Percentiles rank a stretch among this genome's conserved stretches.
Evolutionary conservation across 306 rosid genomes (phyloP).

Genomic region (Prunus campanulata): DNA sequence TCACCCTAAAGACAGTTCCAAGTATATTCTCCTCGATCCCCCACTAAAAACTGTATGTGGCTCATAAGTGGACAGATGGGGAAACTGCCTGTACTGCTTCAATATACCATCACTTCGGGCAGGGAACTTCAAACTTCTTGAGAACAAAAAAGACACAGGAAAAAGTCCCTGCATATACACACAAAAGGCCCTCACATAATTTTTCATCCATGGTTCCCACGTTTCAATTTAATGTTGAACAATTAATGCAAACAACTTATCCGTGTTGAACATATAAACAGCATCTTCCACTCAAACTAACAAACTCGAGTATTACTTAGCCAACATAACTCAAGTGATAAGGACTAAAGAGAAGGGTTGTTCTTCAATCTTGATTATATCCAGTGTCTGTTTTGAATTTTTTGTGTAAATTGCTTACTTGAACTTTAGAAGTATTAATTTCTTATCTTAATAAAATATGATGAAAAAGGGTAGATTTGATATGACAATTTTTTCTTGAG

Average conservation of each 20-base stretch:
- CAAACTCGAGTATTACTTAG: neutral
- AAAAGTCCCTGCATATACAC: conserved; percentile 59
- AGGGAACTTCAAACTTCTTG: conserved; percentile 83
- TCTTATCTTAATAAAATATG: too few species aligned
- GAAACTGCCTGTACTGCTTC: conserved; percentile 57
- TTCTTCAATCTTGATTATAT: neutral
- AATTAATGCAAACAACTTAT: conserved; percentile 1
- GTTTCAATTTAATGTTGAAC: neutral
- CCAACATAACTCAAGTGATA: neutral
- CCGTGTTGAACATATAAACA: neutral
- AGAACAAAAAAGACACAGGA: conserved; percentile 78
- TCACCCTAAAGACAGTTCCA: conserved; percentile 91
- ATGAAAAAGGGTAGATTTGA: neutral
- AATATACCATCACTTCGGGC: conserved; percentile 43
- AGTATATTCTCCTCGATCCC: conserved; percentile 61
- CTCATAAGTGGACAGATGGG: conserved; percentile 46
- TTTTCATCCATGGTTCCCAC: conserved; percentile 3
- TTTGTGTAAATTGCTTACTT: neutral
- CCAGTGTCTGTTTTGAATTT: neutral
- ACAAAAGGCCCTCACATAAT: conserved; percentile 25
- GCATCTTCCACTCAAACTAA: neutral
- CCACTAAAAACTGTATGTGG: conserved; percentile 36
- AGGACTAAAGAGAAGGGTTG: neutral
- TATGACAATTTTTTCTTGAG: too few species aligned
- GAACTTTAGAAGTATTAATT: neutral